Conservation (phyloP, 2,329 filamentous ascomycete species). For the Aspergillus ibericus region DNA sequence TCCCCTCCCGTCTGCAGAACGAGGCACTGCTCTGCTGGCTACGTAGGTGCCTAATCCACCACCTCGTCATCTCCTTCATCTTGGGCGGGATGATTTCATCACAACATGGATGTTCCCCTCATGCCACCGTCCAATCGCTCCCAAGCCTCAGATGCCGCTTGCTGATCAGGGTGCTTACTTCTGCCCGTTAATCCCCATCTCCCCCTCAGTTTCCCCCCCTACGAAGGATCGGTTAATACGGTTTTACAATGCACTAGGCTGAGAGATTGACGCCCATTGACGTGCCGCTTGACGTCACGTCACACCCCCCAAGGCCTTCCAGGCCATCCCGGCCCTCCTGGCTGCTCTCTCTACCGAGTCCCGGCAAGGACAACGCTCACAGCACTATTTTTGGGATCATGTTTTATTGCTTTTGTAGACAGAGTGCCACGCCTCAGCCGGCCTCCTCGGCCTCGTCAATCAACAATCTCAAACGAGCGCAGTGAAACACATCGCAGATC, state of each 20-base stretch:
- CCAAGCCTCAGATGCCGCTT: neutral
- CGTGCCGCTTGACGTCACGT: neutral
- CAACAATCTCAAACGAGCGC: conserved; percentile 1
- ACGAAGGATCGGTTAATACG: neutral
- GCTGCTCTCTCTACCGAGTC: too few relatives aligned
- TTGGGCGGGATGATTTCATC: neutral
- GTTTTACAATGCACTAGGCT: neutral
- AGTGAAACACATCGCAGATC: neutral
- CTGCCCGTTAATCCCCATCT: neutral
- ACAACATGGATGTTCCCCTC: neutral
- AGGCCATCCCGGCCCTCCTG: neutral
- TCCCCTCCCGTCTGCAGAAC: neutral
- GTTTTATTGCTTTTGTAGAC: conserved; percentile 4
- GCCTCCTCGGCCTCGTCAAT: neutral
- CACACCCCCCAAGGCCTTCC: neutral
- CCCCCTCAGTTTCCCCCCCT: neutral
- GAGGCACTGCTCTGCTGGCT: neutral
- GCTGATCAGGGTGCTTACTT: conserved; percentile 1
- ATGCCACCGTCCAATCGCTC: neutral
- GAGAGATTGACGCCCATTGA: neutral
- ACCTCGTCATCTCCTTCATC: neutral
- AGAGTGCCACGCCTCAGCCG: neutral
- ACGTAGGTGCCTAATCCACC: neutral
- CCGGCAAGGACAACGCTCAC: neutral
- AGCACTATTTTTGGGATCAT: neutral